Base-by-base conservation (phyloP, 805 yeast genomes). In the Cyberlindnera galapagoensis region DNA sequence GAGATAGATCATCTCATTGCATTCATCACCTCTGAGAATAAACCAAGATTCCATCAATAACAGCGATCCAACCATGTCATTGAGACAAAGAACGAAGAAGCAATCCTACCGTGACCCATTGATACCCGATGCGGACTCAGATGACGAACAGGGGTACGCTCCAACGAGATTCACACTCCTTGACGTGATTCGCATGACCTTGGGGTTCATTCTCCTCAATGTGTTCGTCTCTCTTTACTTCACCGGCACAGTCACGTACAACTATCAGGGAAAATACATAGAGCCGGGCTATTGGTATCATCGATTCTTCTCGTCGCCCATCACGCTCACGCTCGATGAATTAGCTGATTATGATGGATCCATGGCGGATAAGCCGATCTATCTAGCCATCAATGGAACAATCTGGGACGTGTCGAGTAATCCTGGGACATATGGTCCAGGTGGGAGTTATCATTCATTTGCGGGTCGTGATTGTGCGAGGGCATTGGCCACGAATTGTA, bases 401-500 rank as follows among this genome's bases (percentile, higher is more conserved):
- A 67, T 76, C 0, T 76, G 60, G 48, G 82, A 76, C 45, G 82
- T 76, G 6, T 56, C 66, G 4, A 44, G 57, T 1, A 56, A 67
- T 3, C 49, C 56, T 11, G 53, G 43, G 1, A 45, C 69, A 3
- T 76, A 76, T 47, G 74, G 73, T 0, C 68, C 70, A 0, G 54
- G 56, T 2, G 74, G 74, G 0, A 46, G 65, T 1, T 76, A 76
- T 45, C 36, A 54, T 6, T 51, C 60, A 21, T 63, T 76, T 43
- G 64, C 70, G 12, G 83, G 82, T 0, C 57, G 49, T 30, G 83
- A 76, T 49, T 57, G 64, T 31, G 71, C 80, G 2, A 52, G 80
- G 25, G 73, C 74, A n/a, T 68, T 66, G 35, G 74, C 70, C 3
- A 74, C 78, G 1, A 80, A 80, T 5, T 74, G 80, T 42, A 65